Evolutionary conservation across 139 green algal species (phyloP).

Genomic region (Eudorina sp.): DNA sequence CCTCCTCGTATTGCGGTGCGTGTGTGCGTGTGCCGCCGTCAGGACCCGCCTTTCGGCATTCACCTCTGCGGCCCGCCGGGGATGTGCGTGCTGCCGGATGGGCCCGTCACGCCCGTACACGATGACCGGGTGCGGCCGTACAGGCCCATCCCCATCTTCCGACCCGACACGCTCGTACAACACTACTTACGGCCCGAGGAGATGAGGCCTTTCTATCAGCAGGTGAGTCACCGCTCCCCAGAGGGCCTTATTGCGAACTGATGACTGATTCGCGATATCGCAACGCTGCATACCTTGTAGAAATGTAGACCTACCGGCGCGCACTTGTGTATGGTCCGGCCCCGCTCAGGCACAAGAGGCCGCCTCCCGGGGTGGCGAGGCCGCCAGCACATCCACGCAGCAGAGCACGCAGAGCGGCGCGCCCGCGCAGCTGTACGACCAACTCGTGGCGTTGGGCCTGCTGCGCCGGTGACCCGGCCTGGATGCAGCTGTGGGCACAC

Average conservation of each 20-base stretch:
- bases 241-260: too few species aligned
- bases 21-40: too few species aligned
- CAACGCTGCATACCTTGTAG: too few species aligned
- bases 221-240: conserved; percentile 57
- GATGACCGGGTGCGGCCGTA: conserved; percentile 74
- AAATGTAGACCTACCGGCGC: too few species aligned
- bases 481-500: not conserved
- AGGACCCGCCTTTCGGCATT: conserved; percentile 80
- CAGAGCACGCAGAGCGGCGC: not conserved
- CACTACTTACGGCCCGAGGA: conserved; percentile 76
- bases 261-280: too few species aligned
- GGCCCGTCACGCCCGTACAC: conserved; percentile 69
- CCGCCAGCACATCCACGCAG: not conserved
- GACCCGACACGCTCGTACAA: conserved; percentile 61
- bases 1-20: too few species aligned
- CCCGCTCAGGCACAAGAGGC: conserved; percentile 4
- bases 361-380: not conserved
- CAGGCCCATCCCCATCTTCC: conserved; percentile 70
- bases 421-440: conserved; percentile 54
- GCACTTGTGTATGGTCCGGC: too few species aligned
- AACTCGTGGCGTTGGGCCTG: conserved; percentile 61
- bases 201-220: conserved; percentile 68
- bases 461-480: conserved; percentile 50
- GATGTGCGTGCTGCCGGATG: conserved; percentile 55
- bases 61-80: conserved; percentile 69